Conservation (phyloP, 2,329 filamentous ascomycete species). For the Microdochium bolleyi region DNA sequence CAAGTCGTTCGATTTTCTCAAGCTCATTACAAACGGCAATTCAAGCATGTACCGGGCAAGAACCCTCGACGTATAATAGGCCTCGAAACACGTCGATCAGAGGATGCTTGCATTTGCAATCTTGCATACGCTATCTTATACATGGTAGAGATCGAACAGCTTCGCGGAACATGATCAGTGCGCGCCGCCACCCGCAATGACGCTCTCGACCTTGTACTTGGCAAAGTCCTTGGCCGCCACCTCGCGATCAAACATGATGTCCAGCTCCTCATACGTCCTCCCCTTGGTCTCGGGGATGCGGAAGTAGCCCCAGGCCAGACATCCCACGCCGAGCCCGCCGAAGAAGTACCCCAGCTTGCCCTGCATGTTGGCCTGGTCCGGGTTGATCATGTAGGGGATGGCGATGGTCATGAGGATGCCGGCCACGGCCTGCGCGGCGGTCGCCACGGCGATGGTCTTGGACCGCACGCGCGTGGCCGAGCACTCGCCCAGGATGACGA, state of each 20-base stretch:
- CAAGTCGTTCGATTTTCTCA: no score
- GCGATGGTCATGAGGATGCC: constrained; percentile 33
- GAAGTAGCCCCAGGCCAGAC: constrained; percentile 26
- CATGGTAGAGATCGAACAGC: no score
- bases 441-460: constrained; percentile 35
- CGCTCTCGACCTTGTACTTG: constrained; percentile 1
- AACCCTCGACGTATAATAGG: no score
- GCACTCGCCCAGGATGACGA: constrained; percentile 48
- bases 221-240: neutral
- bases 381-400: constrained; percentile 35
- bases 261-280: constrained; percentile 12
- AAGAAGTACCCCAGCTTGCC: constrained; percentile 33
- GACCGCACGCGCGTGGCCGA: constrained; percentile 34
- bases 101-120: no score
- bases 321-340: constrained; percentile 25
- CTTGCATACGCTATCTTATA: no score
- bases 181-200: neutral
- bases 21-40: no score
- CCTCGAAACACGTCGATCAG: no score
- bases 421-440: constrained; percentile 29
- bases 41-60: no score
- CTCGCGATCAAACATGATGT: neutral
- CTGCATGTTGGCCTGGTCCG: constrained; percentile 31
- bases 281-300: constrained; percentile 18
- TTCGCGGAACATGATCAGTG: no score